Percentiles rank a stretch among this genome's conserved stretches.
Conservation (phyloP, 352 stramenopile genomes). For the Phytophthora quininea region DNA sequence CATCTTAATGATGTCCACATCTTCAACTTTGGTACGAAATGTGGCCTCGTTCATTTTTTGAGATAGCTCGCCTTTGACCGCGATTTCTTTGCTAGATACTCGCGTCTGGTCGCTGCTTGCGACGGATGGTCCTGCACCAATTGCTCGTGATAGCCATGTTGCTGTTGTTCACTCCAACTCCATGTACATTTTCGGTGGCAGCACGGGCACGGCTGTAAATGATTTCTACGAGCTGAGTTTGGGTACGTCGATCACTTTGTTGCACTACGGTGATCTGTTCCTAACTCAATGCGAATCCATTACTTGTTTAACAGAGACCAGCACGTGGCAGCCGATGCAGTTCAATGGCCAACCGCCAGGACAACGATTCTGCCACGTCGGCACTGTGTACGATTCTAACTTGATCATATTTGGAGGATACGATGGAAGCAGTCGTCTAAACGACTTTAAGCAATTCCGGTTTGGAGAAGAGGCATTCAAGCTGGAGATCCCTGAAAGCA, state of each 20-base stretch:
- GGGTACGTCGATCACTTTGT: constrained; percentile 33
- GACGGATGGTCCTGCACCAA: constrained; percentile 90
- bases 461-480: constrained; percentile 85
- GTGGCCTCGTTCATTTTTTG: neutral
- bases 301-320: constrained; percentile 45
- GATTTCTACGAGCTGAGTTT: constrained; percentile 97
- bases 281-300: neutral
- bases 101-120: constrained; percentile 91
- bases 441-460: constrained; percentile 95
- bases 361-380: constrained; percentile 97
- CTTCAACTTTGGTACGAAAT: constrained; percentile 92
- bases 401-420: constrained; percentile 97
- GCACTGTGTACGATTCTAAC: constrained; percentile 90
- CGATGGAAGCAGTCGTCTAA: constrained; percentile 94
- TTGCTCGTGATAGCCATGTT: constrained; percentile 97
- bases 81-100: constrained; percentile 42
- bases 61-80: neutral
- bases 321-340: constrained; percentile 73
- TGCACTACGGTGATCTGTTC: neutral
- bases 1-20: constrained; percentile 97
- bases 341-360: constrained; percentile 85
- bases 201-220: constrained; percentile 96
- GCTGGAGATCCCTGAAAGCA: constrained; percentile 86
- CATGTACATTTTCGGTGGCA: constrained; percentile 97
- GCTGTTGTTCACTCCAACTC: constrained; percentile 92